Base-by-base conservation (phyloP, 768 basidiomycete genomes). In the Trametes villosa region DNA sequence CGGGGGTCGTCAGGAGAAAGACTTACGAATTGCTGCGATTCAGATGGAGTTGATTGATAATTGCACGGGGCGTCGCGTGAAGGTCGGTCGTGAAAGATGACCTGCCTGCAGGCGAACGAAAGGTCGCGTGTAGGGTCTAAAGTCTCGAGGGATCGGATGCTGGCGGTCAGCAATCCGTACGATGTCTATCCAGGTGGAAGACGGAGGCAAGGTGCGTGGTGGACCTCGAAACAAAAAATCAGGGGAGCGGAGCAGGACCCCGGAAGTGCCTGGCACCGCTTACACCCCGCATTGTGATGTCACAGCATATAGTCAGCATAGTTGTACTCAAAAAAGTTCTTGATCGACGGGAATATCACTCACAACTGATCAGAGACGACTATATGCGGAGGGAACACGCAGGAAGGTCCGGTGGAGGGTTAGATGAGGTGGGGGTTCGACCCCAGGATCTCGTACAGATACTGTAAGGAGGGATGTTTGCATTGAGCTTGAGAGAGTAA, bases 41-140 rank as follows among this genome's bases (percentile, higher is more conserved):
- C n/a, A n/a, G n/a, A n/a, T 79, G 77, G 75, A 75, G 75, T 79
- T 78, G 74, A 79, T 79, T 74, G 75, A 74, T 78, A 76, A 80
- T 77, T 74, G 79, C 71, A 73, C 65, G 77, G 78, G 78, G 77
- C 80, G 77, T 81, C 80, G 85, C 80, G 85, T 82, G 86, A 76
- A 72, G 84, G 81, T 86, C 70, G 86, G 89, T 88, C 88, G 87
- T 89, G 81, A 87, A 84, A 80, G 85, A 83, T 85, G 88, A 91
- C 89, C 89, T 91, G 89, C 89, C 89, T 89, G 89, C 89, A 91
- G 89, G 89, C 86, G 82, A 83, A 74, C 72, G 64, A 72, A 72
- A 67, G 67, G 72, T 72, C 72, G 72, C 72, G 70, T 77, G 83
- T 79, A 79, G 64, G 65, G 60, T 66, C 64, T 65, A 68, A 68